A percentile compares a stretch with the other conserved stretches of the same genome.
phyloP scores from a whole-genome alignment of 2,329 filamentous ascomycete genomes.

The Balansia obtecta region DNA sequence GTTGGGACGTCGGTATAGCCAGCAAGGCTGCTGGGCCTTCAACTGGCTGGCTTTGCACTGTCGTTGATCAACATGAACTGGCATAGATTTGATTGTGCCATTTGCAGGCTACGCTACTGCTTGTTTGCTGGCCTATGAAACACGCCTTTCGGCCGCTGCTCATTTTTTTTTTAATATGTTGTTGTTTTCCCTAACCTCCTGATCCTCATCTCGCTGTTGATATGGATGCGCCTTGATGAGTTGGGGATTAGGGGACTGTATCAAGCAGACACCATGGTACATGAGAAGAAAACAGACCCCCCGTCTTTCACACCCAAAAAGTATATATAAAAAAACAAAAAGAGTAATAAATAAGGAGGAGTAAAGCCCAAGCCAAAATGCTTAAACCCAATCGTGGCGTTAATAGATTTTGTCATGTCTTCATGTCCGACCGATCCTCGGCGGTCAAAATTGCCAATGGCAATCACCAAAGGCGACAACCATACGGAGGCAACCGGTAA shows the following conservation, averaged over 20 bases:
- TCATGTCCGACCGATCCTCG: not conserved
- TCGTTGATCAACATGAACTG: too few species aligned
- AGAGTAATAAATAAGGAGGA: not conserved
- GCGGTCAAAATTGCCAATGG: slow-evolving; percentile 12
- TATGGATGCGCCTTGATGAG: not conserved
- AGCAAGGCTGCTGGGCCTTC: too few species aligned
- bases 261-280: not conserved
- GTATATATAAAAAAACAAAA: not conserved
- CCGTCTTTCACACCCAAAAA: not conserved
- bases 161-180: too few species aligned
- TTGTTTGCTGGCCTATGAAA: too few species aligned
- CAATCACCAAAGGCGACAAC: slow-evolving; percentile 8
- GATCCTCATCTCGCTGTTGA: not conserved
- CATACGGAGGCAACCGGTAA: slow-evolving; percentile 13
- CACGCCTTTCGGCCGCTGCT: too few species aligned
- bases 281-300: not conserved
- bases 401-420: slow-evolving; percentile 4
- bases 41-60: too few species aligned
- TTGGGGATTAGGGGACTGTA: too few species aligned
- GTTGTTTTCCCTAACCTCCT: not conserved
- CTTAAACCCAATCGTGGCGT: not conserved
- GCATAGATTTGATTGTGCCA: too few species aligned
- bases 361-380: not conserved
- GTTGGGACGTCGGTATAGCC: too few species aligned
- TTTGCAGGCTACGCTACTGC: too few species aligned